phyloP scores from a whole-genome alignment of 2,329 filamentous ascomycete genomes.

The Epichloe sp. region DNA sequence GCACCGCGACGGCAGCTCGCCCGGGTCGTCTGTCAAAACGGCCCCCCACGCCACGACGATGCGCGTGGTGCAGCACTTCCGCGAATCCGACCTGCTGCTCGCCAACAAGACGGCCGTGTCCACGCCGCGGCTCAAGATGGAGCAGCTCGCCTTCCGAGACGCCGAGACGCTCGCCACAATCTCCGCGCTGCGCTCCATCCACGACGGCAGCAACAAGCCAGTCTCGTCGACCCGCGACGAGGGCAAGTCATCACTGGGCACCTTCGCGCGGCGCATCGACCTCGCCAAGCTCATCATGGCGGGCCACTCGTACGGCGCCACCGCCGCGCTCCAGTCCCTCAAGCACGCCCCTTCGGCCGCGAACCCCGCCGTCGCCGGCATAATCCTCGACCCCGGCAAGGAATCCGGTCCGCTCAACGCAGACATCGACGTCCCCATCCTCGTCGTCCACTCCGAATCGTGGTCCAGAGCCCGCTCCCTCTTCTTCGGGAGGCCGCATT shows the following conservation, averaged over 20 bases:
- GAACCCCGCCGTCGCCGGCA: constrained; percentile 36
- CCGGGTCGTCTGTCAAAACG: constrained; percentile 27
- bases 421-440: constrained; percentile 42
- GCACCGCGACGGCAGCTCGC: constrained; percentile 38
- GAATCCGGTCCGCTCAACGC: constrained; percentile 46
- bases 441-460: constrained; percentile 51
- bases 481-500: constrained; percentile 52
- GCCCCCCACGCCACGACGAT: constrained; percentile 16
- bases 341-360: constrained; percentile 25
- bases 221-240: constrained; percentile 32
- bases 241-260: constrained; percentile 29
- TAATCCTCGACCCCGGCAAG: constrained; percentile 56
- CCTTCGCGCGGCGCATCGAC: constrained; percentile 42
- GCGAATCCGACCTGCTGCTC: constrained; percentile 19
- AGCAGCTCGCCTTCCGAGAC: constrained; percentile 36
- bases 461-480: constrained; percentile 45
- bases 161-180: constrained; percentile 35
- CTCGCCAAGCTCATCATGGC: constrained; percentile 39
- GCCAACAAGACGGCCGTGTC: constrained; percentile 18
- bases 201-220: constrained; percentile 20
- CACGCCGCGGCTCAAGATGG: constrained; percentile 25
- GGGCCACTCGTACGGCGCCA: constrained; percentile 56
- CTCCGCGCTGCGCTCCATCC: constrained; percentile 25
- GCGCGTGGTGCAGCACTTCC: constrained; percentile 22
- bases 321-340: constrained; percentile 47